These are phyloP conservation scores for Clitopilus hobsonii DNA, from an alignment of 768 basidiomycete species.

Conservation along the genomic window DNA sequence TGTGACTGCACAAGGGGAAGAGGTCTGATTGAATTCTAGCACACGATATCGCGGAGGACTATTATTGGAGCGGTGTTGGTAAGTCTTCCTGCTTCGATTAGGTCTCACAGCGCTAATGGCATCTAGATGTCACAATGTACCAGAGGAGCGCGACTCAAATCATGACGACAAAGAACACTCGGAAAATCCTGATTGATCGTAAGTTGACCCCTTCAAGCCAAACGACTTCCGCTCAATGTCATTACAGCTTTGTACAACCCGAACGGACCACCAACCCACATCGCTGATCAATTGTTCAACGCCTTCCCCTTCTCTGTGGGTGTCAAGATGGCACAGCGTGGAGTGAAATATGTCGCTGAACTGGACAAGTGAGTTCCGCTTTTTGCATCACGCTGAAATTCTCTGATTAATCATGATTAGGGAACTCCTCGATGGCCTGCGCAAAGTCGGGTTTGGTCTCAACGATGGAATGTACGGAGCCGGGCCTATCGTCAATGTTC, in stretches of 20 bases:
- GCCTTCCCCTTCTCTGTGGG: conserved; percentile 32
- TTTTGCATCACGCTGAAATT: not conserved
- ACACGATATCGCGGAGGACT: conserved; percentile 34
- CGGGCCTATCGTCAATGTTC: conserved; percentile 25
- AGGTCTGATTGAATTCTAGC: conserved; percentile 15
- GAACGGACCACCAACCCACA: conserved; percentile 37
- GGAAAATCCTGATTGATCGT: conserved; percentile 21
- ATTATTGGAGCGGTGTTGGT: conserved; percentile 32
- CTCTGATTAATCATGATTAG: conserved; percentile 10
- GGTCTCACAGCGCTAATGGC: too few relatives aligned
- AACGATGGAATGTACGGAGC: conserved; percentile 34
- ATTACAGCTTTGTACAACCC: conserved; percentile 34
- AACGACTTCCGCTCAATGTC: not conserved
- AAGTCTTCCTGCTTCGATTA: too few relatives aligned
- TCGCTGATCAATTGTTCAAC: conserved; percentile 43
- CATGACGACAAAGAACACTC: conserved; percentile 39
- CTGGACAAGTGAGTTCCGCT: conserved; percentile 28
- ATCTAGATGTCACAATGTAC: conserved; percentile 44
- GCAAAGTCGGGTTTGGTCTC: conserved; percentile 41
- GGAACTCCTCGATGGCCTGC: conserved; percentile 31
- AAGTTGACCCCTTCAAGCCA: not conserved
- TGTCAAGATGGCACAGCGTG: conserved; percentile 13
- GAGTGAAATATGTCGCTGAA: conserved; percentile 19
- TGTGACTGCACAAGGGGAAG: too few relatives aligned
- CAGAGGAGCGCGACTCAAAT: conserved; percentile 52